Conservation (phyloP, 2,329 filamentous ascomycete genomes). For the Aspergillus costaricaensis region DNA sequence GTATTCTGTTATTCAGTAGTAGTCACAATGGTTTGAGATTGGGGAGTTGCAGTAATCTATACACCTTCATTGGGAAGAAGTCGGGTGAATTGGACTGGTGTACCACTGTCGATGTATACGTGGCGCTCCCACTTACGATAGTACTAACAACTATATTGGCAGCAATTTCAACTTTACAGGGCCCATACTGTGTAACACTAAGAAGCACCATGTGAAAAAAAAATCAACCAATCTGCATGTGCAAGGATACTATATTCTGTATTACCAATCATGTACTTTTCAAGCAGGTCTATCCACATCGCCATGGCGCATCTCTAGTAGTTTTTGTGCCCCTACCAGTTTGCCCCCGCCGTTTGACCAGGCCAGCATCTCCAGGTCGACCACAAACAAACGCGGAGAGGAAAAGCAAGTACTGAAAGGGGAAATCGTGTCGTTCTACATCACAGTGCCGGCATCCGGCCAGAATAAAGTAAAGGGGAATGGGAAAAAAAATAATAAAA, state of each 20-base stretch:
- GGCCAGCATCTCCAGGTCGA: neutral
- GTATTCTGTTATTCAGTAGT: no score
- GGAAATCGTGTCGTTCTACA: slow-evolving; percentile 15
- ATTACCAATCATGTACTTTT: slow-evolving; percentile 19
- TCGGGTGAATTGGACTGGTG: no score
- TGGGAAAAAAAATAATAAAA: slow-evolving; percentile 7
- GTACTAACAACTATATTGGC: no score
- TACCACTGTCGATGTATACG: no score
- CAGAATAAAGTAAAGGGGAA: slow-evolving; percentile 7
- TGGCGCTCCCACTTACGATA: no score
- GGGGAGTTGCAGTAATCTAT: no score
- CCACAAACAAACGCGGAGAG: neutral
- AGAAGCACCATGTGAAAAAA: no score
- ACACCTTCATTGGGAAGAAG: no score
- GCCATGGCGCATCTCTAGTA: slow-evolving; percentile 16
- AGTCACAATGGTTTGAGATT: no score
- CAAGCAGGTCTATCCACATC: slow-evolving; percentile 16
- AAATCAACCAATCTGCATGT: neutral
- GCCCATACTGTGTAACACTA: no score
- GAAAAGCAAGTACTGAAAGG: neutral
- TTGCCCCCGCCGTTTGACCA: neutral
- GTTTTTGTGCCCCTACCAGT: slow-evolving; percentile 2
- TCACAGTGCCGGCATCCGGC: slow-evolving; percentile 13
- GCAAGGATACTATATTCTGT: slow-evolving; percentile 1
- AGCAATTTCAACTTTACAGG: no score